A percentile compares a stretch with the other conserved stretches of the same genome.
These are phyloP conservation scores for Ocimum tenuiflorum DNA, from an alignment of 257 asterid genomes.

Conservation along the genomic window DNA sequence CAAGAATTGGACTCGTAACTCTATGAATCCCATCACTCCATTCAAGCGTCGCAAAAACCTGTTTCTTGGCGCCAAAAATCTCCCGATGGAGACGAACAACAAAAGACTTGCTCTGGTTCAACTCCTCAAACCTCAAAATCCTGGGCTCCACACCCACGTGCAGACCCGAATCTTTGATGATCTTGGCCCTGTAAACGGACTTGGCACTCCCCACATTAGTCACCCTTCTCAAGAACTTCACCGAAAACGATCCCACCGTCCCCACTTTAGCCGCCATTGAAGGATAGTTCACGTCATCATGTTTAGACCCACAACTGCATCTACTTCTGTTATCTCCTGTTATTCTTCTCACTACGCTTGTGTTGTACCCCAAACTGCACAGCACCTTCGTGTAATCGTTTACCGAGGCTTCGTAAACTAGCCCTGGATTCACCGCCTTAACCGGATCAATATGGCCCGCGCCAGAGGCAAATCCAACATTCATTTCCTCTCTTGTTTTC, in stretches of 20 bases:
- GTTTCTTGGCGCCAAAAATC: not conserved
- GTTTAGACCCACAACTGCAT: not conserved
- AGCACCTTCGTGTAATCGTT: constrained; percentile 10
- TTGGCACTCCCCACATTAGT: constrained; percentile 22
- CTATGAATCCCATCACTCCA: constrained; percentile 17
- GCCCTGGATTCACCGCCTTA: constrained; percentile 17
- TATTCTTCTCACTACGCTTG: not conserved
- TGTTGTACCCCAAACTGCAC: constrained; percentile 16
- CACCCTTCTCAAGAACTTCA: constrained; percentile 2
- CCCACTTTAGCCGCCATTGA: not conserved
- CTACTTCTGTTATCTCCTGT: not conserved
- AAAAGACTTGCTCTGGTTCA: constrained; percentile 16
- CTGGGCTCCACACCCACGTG: constrained; percentile 6
- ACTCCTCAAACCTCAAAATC: not conserved
- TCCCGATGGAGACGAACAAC: constrained; percentile 4
- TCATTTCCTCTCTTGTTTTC: not conserved
- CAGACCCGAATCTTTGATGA: not conserved
- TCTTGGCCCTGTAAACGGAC: constrained; percentile 9
- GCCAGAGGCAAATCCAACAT: constrained; percentile 16
- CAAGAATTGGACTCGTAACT: constrained; percentile 3
- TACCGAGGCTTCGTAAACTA: constrained; percentile 1
- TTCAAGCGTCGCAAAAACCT: not conserved
- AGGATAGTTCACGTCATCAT: constrained; percentile 19
- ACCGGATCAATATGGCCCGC: constrained; percentile 19
- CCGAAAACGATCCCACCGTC: not conserved